These are phyloP conservation scores for Citropsis articulata DNA, from an alignment of 345 rosid species.

Conservation along the genomic window DNA sequence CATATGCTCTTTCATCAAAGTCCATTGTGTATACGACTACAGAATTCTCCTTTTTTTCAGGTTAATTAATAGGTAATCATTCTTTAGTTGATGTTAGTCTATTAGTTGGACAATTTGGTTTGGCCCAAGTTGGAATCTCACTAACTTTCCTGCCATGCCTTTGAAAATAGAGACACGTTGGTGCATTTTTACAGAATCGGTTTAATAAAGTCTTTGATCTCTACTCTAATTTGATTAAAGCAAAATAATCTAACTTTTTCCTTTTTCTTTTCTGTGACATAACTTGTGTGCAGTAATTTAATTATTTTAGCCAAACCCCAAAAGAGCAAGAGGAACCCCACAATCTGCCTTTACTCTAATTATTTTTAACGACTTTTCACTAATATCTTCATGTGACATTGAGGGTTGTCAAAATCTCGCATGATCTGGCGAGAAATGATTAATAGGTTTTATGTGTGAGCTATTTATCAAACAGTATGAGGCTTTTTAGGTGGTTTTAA, in stretches of 20 bases:
- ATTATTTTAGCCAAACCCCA: background rate
- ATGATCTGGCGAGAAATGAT: too few relatives aligned
- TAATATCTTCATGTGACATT: too few relatives aligned
- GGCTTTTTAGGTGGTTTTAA: too few relatives aligned
- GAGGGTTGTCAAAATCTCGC: too few relatives aligned
- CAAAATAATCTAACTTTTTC: background rate
- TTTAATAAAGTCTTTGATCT: background rate
- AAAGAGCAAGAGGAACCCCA: background rate
- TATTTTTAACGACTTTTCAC: too few relatives aligned
- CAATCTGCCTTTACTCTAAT: too few relatives aligned
- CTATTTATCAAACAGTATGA: too few relatives aligned
- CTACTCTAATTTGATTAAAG: background rate
- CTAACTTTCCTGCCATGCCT: slow-evolving; percentile 3
- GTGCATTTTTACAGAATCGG: background rate
- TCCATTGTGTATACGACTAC: background rate
- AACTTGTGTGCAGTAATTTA: background rate
- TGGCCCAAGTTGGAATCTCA: slow-evolving; percentile 12
- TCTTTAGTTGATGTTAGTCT: slow-evolving; percentile 8
- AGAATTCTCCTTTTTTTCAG: slow-evolving; percentile 1
- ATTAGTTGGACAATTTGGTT: slow-evolving; percentile 17
- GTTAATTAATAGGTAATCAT: slow-evolving; percentile 22
- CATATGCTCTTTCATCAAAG: background rate
- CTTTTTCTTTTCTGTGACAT: background rate
- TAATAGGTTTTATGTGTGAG: too few relatives aligned
- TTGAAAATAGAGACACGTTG: slow-evolving; percentile 1